Evolutionary conservation across 169 alveolate genomes (phyloP), one percentile per base, ranked within the genome.

Genomic region (Babesia ovata): DNA sequence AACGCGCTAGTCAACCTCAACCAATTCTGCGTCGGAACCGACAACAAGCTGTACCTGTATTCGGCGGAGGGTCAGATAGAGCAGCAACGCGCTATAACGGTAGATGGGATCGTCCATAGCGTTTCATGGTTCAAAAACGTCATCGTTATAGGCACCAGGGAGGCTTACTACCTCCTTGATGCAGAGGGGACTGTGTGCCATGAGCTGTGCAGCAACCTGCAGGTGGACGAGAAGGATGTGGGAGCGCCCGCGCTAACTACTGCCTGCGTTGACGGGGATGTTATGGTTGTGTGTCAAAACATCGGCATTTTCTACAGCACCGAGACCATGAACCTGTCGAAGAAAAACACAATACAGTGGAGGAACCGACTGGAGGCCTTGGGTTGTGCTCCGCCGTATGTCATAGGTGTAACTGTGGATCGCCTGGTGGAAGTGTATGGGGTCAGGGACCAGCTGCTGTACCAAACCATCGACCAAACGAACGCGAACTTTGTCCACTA

Each of bases 241-340:
- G 63, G 39, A 4, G 54, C 57, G 62, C 58, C 58, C 21, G 52
- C 44, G 21, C 63, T 77, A 0, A 69, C 86, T 42, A 48, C 81
- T 12, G 54, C 73, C 28, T 79, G 87, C 39, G 53, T 74, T 24
- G 89, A 82, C 60, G 60, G 67, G 17, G 89, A 82, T 28, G 60
- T 82, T 13, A 82, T 82, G 89, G 79, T 82, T 28, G 75, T 82
- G 24, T 82, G 89, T 48, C 78, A 82, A 28, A 75, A 82, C 72
- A 82, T 82, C 45, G 89, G 89, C 17, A 76, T 82, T 19, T 82
- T 82, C 63, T 82, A 82, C 50, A 82, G 74, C 72, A 53, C 65
- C 19, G 79, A 82, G 49, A 73, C 86, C 14, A 19, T 73, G 78
- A 70, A 61, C 60, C 54, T 82, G 36, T 82, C 89, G 53, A 29